Conservation (phyloP, 495 filamentous ascomycete species). For the Lichenothelia convexa region DNA sequence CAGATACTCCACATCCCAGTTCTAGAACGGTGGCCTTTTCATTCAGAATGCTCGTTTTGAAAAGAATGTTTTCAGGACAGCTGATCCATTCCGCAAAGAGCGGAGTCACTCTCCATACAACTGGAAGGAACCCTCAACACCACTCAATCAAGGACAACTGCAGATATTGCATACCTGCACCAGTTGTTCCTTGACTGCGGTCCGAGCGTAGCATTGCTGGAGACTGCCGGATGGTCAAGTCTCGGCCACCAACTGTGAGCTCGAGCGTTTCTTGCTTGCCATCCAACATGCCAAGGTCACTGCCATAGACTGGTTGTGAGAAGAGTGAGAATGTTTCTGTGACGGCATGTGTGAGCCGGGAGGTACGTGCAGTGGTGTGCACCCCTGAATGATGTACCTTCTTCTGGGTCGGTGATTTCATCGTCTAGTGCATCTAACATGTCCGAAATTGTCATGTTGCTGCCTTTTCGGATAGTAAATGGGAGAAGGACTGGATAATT, state of each 20-base stretch:
- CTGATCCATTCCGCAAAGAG: constrained; percentile 68
- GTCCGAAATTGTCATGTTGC: too few relatives aligned
- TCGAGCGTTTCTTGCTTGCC: constrained; percentile 44
- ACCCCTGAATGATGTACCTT: too few relatives aligned
- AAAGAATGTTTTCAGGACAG: constrained; percentile 43
- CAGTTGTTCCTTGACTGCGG: constrained; percentile 71
- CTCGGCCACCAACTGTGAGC: constrained; percentile 45
- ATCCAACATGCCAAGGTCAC: constrained; percentile 74
- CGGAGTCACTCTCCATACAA: constrained; percentile 87
- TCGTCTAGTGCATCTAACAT: constrained; percentile 13
- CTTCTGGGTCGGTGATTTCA: constrained; percentile 18
- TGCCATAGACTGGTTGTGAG: constrained; percentile 49
- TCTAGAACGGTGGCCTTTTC: constrained; percentile 47
- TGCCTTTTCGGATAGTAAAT: too few relatives aligned
- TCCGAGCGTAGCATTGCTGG: constrained; percentile 62
- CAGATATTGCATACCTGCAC: constrained; percentile 44
- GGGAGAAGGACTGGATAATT: too few relatives aligned
- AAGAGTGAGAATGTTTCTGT: constrained; percentile 78
- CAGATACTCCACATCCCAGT: constrained; percentile 74
- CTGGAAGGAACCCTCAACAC: constrained; percentile 21
- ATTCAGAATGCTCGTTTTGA: constrained; percentile 34
- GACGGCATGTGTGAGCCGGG: too few relatives aligned
- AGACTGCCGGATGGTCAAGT: constrained; percentile 70
- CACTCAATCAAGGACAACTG: background rate
- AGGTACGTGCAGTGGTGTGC: too few relatives aligned